These are phyloP conservation scores for Rhododendron ferrugineum DNA, from an alignment of 148 eudicot genomes.

Conservation along the genomic window DNA sequence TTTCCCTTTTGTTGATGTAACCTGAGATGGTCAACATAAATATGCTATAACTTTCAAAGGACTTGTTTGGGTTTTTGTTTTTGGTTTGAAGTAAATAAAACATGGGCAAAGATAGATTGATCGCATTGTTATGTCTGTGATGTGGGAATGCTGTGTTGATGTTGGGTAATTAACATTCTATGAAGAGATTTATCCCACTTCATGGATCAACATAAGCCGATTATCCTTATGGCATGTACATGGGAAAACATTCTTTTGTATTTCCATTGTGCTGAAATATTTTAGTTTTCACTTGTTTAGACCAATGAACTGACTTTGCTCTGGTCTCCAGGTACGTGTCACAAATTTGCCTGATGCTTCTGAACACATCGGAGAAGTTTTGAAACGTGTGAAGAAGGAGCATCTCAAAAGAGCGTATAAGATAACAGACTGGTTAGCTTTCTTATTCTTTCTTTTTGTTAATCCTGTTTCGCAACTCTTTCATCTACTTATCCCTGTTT, in stretches of 20 bases:
- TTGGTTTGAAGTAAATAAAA: background rate
- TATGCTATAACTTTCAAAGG: background rate
- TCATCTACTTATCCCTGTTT: background rate
- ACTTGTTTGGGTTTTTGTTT: background rate
- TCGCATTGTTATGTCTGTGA: background rate
- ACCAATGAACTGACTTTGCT: background rate
- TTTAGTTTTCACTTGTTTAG: background rate
- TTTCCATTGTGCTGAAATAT: background rate
- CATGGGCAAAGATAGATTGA: background rate
- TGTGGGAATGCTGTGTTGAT: background rate
- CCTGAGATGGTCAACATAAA: background rate
- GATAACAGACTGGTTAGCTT: slow-evolving; percentile 60
- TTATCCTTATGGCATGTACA: background rate
- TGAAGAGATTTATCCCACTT: background rate
- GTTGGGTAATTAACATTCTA: background rate
- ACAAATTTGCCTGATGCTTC: slow-evolving; percentile 84
- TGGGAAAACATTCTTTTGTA: background rate
- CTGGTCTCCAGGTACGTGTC: slow-evolving; percentile 69
- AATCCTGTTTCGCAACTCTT: background rate
- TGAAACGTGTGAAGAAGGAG: slow-evolving; percentile 78
- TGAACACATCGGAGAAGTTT: slow-evolving; percentile 86
- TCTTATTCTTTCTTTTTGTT: background rate
- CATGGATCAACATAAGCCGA: background rate
- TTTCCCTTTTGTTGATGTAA: background rate
- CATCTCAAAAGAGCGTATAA: slow-evolving; percentile 78